phyloP scores from a whole-genome alignment of 805 yeast species.

The Sugiyamaella mastotermitis region DNA sequence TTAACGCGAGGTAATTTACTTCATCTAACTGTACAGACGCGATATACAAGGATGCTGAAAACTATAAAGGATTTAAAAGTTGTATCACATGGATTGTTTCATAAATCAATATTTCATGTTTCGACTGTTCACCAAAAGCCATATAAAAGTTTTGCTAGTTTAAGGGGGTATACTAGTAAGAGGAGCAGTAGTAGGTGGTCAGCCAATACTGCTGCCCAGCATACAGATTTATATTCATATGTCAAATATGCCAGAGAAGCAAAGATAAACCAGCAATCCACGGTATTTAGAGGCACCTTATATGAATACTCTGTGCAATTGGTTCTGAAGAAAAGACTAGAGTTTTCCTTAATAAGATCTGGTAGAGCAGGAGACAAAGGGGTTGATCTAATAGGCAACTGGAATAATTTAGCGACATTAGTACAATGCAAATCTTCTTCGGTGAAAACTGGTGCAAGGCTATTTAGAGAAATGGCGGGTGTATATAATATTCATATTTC shows the following conservation, averaged over 20 bases:
- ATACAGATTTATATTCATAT: constrained; percentile 32
- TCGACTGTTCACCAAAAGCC: too few relatives aligned
- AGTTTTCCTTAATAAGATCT: constrained; percentile 36
- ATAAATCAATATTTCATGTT: too few relatives aligned
- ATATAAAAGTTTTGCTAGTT: too few relatives aligned
- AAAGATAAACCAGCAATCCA: constrained; percentile 38
- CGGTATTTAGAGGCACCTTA: constrained; percentile 50
- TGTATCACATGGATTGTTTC: too few relatives aligned
- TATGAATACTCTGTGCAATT: constrained; percentile 45
- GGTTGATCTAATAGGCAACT: constrained; percentile 47
- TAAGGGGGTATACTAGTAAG: too few relatives aligned
- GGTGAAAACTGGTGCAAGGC: constrained; percentile 39
- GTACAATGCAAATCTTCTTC: constrained; percentile 53
- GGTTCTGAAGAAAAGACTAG: constrained; percentile 34
- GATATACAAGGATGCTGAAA: too few relatives aligned
- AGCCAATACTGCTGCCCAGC: too few relatives aligned
- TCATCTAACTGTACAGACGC: too few relatives aligned
- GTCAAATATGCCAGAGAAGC: constrained; percentile 29
- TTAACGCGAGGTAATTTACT: too few relatives aligned
- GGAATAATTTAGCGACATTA: constrained; percentile 38
- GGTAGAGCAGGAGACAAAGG: constrained; percentile 59
- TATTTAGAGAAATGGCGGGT: constrained; percentile 50
- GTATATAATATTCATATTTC: constrained; percentile 30
- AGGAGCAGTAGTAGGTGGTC: too few relatives aligned
- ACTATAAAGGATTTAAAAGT: too few relatives aligned